Percentiles rank a stretch among this genome's conserved stretches.
These are phyloP conservation scores for Strigomonas galati DNA, from an alignment of 208 protist species.

Conservation along the genomic window DNA sequence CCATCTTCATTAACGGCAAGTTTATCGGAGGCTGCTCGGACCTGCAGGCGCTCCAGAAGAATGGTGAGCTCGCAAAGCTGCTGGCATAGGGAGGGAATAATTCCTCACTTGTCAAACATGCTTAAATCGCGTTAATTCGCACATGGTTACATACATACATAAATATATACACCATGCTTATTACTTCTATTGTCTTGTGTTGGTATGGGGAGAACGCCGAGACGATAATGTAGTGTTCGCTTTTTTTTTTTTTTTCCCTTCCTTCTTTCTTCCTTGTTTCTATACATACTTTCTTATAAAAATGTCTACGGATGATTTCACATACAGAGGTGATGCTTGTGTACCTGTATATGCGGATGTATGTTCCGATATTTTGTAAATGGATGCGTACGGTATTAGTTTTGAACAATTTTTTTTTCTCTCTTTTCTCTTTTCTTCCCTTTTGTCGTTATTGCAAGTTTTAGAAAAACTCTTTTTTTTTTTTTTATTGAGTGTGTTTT, in stretches of 20 bases:
- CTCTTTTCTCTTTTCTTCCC: slow-evolving; percentile 11
- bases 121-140: no score
- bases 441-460: slow-evolving; percentile 11
- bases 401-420: slow-evolving; percentile 9
- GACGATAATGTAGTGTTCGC: no score
- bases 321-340: no score
- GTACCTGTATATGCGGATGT: slow-evolving; percentile 1
- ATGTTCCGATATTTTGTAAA: background rate
- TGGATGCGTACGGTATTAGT: slow-evolving; percentile 9
- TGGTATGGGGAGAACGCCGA: no score
- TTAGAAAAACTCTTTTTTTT: background rate
- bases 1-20: slow-evolving; percentile 77
- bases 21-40: slow-evolving; percentile 68
- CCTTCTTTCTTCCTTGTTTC: slow-evolving; percentile 5
- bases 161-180: background rate
- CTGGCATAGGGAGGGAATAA: slow-evolving; percentile 18
- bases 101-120: no score
- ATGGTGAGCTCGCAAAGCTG: slow-evolving; percentile 43
- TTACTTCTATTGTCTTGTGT: background rate
- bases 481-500: slow-evolving; percentile 19
- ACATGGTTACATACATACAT: slow-evolving; percentile 5
- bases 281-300: background rate
- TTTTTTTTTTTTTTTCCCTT: slow-evolving; percentile 12
- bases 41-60: slow-evolving; percentile 40
- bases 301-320: background rate